A percentile compares a stretch with the other conserved stretches of the same genome.
Evolutionary conservation across 192 early-diverging fungal genomes (phyloP).

Genomic region (Podila verticillata): DNA sequence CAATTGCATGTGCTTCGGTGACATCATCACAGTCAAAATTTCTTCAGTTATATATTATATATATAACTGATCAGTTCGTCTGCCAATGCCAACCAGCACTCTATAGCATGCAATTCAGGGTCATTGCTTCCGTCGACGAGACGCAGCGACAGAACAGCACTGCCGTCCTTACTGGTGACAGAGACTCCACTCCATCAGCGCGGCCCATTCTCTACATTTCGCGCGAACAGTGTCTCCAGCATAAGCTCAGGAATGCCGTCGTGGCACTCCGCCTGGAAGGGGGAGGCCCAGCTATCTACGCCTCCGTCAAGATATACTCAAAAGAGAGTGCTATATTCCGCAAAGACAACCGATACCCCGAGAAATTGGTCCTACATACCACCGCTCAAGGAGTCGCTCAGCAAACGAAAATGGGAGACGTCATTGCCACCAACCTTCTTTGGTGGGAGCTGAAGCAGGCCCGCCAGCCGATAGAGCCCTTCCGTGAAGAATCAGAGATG

Average conservation of each 20-base stretch:
- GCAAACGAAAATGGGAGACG: conserved; percentile 9
- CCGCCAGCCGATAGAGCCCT: background rate
- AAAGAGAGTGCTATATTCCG: conserved; percentile 33
- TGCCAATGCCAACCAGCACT: no score
- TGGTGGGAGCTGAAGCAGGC: conserved; percentile 23
- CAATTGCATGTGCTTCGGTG: background rate
- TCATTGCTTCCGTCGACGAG: conserved; percentile 44
- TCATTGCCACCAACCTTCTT: conserved; percentile 32
- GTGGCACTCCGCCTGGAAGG: conserved; percentile 15
- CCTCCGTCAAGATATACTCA: conserved; percentile 36
- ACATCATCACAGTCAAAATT: background rate
- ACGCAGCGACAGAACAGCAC: background rate
- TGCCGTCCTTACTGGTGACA: background rate
- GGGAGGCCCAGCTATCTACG: conserved; percentile 2
- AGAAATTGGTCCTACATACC: conserved; percentile 4
- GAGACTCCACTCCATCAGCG: conserved; percentile 7
- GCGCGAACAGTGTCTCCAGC: conserved; percentile 23
- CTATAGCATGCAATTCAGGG: conserved; percentile 2
- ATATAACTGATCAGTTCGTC: no score
- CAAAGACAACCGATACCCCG: conserved; percentile 21
- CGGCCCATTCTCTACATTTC: conserved; percentile 32
- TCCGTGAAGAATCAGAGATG: conserved; percentile 8
- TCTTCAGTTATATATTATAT: no score
- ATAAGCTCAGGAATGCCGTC: conserved; percentile 26
- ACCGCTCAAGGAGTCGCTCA: background rate